phyloP scores from a whole-genome alignment of 495 filamentous ascomycete species.

The Daldinia childiae region DNA sequence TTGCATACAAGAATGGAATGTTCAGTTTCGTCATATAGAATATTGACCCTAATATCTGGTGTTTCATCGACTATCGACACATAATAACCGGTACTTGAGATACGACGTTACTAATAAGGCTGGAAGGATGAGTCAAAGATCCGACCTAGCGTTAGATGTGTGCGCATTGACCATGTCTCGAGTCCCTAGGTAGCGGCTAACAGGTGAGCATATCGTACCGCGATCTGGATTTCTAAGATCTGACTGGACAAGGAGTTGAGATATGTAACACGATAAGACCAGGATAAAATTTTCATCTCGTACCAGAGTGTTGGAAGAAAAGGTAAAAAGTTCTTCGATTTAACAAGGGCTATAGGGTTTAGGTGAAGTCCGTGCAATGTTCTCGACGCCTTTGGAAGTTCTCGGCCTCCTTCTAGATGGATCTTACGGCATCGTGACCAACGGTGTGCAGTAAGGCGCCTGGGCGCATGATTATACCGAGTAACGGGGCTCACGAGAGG shows the following conservation, averaged over 20 bases:
- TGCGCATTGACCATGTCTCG: conserved; percentile 7
- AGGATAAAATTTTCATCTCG: conserved; percentile 24
- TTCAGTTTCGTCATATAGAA: conserved; percentile 30
- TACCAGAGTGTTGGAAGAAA: conserved; percentile 27
- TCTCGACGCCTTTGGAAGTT: conserved; percentile 19
- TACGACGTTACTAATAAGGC: conserved; percentile 44
- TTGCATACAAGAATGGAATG: conserved; percentile 32
- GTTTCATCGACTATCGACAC: conserved; percentile 15
- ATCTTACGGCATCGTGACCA: neutral
- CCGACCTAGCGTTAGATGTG: conserved; percentile 1
- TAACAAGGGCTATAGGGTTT: conserved; percentile 13
- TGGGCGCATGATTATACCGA: conserved; percentile 15
- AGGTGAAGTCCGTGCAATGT: conserved; percentile 16
- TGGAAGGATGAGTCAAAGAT: conserved; percentile 19
- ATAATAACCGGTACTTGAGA: conserved; percentile 34
- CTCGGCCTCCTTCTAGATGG: conserved; percentile 13
- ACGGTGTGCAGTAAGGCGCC: conserved; percentile 6
- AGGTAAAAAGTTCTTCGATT: conserved; percentile 15
- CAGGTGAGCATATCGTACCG: conserved; percentile 3
- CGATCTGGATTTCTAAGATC: conserved; percentile 9
- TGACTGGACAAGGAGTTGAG: conserved; percentile 26
- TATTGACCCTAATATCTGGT: conserved; percentile 17
- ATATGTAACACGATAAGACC: conserved; percentile 28
- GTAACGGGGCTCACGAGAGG: conserved; percentile 10
- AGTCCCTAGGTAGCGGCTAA: conserved; percentile 16